Base-by-base conservation (phyloP, 306 rosid species). In the Prunus salicina region DNA sequence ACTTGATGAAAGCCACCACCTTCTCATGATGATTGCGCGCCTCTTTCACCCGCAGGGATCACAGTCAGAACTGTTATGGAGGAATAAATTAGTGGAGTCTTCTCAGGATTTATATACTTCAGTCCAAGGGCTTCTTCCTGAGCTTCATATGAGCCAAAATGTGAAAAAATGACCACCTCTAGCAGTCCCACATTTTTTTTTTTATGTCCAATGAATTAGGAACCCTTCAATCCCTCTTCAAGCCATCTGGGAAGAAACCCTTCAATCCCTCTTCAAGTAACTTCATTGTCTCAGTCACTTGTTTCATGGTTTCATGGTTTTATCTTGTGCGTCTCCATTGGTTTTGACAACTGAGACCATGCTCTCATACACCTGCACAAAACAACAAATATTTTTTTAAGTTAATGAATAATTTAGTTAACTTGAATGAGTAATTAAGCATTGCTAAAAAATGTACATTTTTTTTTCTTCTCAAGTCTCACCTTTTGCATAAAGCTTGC, bases 401-500 rank as follows among this genome's bases (percentile, higher is more conserved):
- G 60, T 34, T 34, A 34, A 34, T 34, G 38, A 34, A 34, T 34
- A 34, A 34, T 34, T 34, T 34, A 34, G 6, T 34, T 34, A 34
- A 1, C 38, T 34, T 34, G 38, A 34, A 34, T 34, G 8, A 34
- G 38, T 34, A 7, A 34, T 34, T 34, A 34, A 55, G 18, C n/a
- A 8, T n/a, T 5, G 2, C 16, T 24, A 22, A 10, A 58, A 24
- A 9, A 28, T 57, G 16, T 14, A 57, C 43, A 6, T 38, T 6
- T 20, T 22, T 18, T 52, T 1, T 57, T 57, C 25, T 9, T 67
- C 19, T 22, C 6, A 43, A 67, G 27, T 65, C 30, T 46, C 32
- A 77, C 81, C 70, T 77, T 69, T 15, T 65, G 79, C 38, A 77
- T 11, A 77, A 25, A 69, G 49, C 57, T 47, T 14, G 57, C 61